Conservation (phyloP, 2,329 filamentous ascomycete genomes). For the Venturia pyrina region DNA sequence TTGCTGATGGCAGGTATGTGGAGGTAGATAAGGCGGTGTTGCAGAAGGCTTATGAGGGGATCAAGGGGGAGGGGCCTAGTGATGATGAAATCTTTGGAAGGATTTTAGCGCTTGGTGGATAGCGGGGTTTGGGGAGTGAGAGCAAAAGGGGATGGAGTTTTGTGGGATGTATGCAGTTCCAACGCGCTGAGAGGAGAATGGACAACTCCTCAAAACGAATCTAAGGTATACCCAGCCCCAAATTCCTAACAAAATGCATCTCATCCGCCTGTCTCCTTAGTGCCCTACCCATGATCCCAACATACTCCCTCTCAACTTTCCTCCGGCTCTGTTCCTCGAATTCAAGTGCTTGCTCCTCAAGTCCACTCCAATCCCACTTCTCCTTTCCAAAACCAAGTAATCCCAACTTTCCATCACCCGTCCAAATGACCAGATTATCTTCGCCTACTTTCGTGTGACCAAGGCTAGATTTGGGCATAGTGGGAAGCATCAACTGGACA, state of each 20-base stretch:
- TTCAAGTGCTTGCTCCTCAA: conserved; percentile 19
- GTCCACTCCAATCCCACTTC: conserved; percentile 4
- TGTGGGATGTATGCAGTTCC: no score
- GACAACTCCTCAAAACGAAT: no score
- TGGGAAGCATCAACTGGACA: conserved; percentile 66
- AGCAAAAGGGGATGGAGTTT: no score
- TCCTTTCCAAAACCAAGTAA: conserved; percentile 44
- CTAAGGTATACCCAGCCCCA: conserved; percentile 48
- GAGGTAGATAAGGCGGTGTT: neutral
- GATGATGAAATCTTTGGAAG: neutral
- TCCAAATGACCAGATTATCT: conserved; percentile 76
- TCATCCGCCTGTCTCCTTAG: conserved; percentile 72
- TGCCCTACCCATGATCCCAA: conserved; percentile 62
- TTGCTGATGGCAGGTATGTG: neutral
- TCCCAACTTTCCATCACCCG: conserved; percentile 68
- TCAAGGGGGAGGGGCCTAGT: neutral
- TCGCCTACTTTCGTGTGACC: conserved; percentile 13
- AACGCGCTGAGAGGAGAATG: no score
- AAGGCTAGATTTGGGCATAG: conserved; percentile 24
- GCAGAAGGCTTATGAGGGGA: neutral
- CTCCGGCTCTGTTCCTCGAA: conserved; percentile 41
- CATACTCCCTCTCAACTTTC: conserved; percentile 50
- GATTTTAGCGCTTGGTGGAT: neutral
- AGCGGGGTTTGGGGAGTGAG: no score
- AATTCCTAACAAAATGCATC: conserved; percentile 59